phyloP scores from a whole-genome alignment of 2,329 filamentous ascomycete species.

The Trichoderma sp. region DNA sequence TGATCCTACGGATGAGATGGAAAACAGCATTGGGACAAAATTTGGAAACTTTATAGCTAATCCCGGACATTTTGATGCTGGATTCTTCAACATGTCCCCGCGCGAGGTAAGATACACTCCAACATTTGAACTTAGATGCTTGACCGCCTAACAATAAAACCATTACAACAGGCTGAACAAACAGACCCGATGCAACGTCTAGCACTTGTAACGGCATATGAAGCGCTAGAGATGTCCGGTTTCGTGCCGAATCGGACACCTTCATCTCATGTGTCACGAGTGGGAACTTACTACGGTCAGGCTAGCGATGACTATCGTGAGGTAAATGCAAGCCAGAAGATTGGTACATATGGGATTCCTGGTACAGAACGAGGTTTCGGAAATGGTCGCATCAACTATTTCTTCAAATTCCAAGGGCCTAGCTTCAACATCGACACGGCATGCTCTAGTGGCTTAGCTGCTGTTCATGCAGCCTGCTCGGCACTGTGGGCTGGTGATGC shows the following conservation, averaged over 20 bases:
- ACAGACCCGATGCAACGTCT: constrained; percentile 75
- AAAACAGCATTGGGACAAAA: constrained; percentile 67
- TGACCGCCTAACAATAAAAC: background rate
- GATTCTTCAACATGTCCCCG: constrained; percentile 83
- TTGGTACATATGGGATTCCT: constrained; percentile 56
- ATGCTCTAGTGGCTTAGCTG: constrained; percentile 71
- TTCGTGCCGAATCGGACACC: constrained; percentile 19
- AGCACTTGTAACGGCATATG: constrained; percentile 71
- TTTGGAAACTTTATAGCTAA: constrained; percentile 70
- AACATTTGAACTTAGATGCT: background rate
- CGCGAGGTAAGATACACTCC: constrained; percentile 47
- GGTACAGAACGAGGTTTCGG: constrained; percentile 51
- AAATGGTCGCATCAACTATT: constrained; percentile 69
- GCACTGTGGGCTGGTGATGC: constrained; percentile 63
- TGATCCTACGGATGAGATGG: constrained; percentile 64
- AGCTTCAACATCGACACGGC: constrained; percentile 73
- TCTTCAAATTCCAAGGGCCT: constrained; percentile 73
- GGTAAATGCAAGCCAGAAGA: constrained; percentile 69
- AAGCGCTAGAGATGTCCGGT: constrained; percentile 63
- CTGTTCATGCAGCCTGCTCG: constrained; percentile 48
- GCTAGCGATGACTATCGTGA: constrained; percentile 78
- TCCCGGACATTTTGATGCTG: constrained; percentile 70
- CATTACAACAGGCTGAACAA: constrained; percentile 51
- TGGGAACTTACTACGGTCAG: constrained; percentile 74
- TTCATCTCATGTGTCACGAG: constrained; percentile 54